Evolutionary conservation across 176 grass and related monocot genomes (phyloP).

Genomic region (Aegilops sharonensis): DNA sequence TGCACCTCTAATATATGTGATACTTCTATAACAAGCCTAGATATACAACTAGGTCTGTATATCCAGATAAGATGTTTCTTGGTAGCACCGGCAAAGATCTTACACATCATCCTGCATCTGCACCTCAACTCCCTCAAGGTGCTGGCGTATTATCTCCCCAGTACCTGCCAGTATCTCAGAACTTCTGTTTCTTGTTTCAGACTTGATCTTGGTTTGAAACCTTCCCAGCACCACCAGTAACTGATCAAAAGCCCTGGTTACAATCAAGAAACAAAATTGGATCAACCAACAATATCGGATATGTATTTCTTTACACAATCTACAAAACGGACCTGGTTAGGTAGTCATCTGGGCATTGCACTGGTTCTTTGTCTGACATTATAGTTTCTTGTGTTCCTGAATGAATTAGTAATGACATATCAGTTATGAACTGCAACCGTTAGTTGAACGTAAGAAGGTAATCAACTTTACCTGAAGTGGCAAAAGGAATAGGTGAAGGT

Average conservation of each 20-base stretch:
- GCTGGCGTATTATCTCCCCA: conserved; percentile 60
- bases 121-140: conserved; percentile 62
- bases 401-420: conserved; percentile 5
- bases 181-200: conserved; percentile 61
- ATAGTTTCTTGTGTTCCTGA: conserved; percentile 61
- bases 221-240: conserved; percentile 61
- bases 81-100: conserved; percentile 36
- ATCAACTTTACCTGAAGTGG: conserved; percentile 49
- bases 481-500: conserved; percentile 43
- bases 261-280: conserved; percentile 31
- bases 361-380: conserved; percentile 48
- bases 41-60: conserved; percentile 1
- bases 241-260: conserved; percentile 69
- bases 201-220: conserved; percentile 81
- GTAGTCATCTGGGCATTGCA: conserved; percentile 60
- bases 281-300: not conserved
- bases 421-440: conserved; percentile 16
- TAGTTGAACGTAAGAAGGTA: conserved; percentile 6
- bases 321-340: conserved; percentile 56
- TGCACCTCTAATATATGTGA: conserved; percentile 20
- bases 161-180: conserved; percentile 69
- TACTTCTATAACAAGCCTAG: conserved; percentile 4
- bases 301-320: conserved; percentile 16
- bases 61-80: conserved; percentile 4
- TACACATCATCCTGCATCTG: conserved; percentile 87